Evolutionary conservation across 2,329 filamentous ascomycete genomes (phyloP).

Genomic region (Aurifilum marmelostoma): DNA sequence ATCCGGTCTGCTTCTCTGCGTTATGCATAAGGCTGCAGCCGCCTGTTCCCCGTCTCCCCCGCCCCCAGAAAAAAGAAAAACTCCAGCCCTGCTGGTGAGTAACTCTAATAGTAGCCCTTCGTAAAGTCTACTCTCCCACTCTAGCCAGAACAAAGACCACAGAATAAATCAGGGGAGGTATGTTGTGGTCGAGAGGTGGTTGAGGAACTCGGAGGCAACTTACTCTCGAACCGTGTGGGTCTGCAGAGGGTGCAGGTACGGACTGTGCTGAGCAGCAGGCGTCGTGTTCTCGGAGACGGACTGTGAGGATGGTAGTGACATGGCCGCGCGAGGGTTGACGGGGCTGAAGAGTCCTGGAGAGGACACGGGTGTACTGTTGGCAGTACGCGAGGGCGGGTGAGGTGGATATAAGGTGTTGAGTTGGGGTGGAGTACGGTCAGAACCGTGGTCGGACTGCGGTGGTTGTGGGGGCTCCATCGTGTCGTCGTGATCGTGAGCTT

Average conservation of each 20-base stretch:
- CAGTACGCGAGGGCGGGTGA: slow-evolving; percentile 48
- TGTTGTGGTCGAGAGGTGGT: background rate
- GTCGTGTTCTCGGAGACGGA: slow-evolving; percentile 59
- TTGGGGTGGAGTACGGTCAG: slow-evolving; percentile 37
- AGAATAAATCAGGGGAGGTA: background rate
- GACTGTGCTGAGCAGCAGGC: slow-evolving; percentile 56
- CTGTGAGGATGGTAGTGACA: slow-evolving; percentile 42
- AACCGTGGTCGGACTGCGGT: slow-evolving; percentile 25
- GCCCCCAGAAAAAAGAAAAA: no score
- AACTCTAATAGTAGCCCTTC: background rate
- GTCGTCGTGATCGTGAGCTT: slow-evolving; percentile 22
- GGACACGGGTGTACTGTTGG: slow-evolving; percentile 61
- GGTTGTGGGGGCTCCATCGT: slow-evolving; percentile 38
- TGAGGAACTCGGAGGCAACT: slow-evolving; percentile 42
- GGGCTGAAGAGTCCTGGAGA: slow-evolving; percentile 67
- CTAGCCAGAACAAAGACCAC: background rate
- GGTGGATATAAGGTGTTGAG: slow-evolving; percentile 42
- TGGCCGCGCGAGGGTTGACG: slow-evolving; percentile 46
- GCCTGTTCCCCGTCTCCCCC: no score
- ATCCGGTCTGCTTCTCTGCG: background rate
- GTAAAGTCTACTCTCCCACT: background rate
- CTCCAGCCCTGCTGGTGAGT: background rate
- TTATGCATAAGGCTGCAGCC: background rate
- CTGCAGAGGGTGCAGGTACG: slow-evolving; percentile 72
- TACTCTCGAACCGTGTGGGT: slow-evolving; percentile 77